Conservation (phyloP, 169 alveolate genomes). For the Toxoplasma gondii region DNA sequence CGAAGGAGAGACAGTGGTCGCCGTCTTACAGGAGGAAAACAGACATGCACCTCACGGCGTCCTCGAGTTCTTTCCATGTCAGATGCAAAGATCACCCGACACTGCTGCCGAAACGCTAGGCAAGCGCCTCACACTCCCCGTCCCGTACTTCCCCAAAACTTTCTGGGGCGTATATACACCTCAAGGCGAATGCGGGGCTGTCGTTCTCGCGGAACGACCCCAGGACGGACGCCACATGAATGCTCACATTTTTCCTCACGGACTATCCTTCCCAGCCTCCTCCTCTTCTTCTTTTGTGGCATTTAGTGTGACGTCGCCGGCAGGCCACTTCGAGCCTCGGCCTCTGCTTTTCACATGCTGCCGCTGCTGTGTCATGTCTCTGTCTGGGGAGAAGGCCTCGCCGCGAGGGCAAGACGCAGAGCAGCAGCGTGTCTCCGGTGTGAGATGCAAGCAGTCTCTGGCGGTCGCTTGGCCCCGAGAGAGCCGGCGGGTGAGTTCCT, state of each 20-base stretch:
- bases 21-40: neutral
- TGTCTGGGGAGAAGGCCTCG: neutral
- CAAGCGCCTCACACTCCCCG: neutral
- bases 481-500: too few species aligned
- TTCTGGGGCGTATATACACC: slow-evolving; percentile 42
- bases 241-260: neutral
- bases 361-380: slow-evolving; percentile 3
- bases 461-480: too few species aligned
- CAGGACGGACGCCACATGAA: neutral
- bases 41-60: neutral
- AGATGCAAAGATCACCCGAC: neutral
- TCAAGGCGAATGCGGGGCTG: neutral
- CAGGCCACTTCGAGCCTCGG: neutral
- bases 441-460: too few species aligned
- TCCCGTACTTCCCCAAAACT: neutral
- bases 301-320: neutral
- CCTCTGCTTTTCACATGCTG: slow-evolving; percentile 15
- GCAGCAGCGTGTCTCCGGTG: too few species aligned
- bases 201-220: slow-evolving; percentile 21
- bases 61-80: neutral
- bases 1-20: neutral
- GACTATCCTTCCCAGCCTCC: neutral
- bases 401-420: neutral
- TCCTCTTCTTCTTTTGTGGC: neutral
- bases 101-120: neutral